These are phyloP conservation scores for Phaeosphaeria sp. DNA, from an alignment of 2,329 filamentous ascomycete genomes.

Conservation along the genomic window DNA sequence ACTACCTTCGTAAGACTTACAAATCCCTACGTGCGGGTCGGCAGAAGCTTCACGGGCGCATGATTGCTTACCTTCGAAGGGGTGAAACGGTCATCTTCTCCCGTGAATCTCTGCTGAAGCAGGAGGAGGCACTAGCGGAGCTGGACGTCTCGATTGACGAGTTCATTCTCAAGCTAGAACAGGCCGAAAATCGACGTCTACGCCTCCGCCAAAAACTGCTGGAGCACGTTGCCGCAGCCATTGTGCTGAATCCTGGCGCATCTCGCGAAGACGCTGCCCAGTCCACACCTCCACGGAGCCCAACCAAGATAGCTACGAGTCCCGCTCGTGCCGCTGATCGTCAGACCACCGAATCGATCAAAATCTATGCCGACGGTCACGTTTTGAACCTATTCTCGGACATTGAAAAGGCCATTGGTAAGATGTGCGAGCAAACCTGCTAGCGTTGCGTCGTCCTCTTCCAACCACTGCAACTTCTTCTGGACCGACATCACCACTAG, in stretches of 20 bases:
- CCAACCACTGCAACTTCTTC: constrained; percentile 7
- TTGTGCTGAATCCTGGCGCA: constrained; percentile 43
- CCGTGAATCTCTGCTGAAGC: constrained; percentile 76
- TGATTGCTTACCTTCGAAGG: constrained; percentile 77
- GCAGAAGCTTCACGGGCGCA: constrained; percentile 76
- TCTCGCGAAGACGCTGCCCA: constrained; percentile 36
- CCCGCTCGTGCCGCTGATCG: constrained; percentile 40
- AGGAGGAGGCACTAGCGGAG: constrained; percentile 79
- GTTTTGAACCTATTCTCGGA: constrained; percentile 51
- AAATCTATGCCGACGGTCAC: constrained; percentile 52
- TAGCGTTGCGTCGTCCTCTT: constrained; percentile 23
- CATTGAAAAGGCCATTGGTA: constrained; percentile 51
- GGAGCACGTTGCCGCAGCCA: constrained; percentile 78
- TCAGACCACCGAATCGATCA: constrained; percentile 51
- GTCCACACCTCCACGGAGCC: constrained; percentile 48
- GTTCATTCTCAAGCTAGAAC: constrained; percentile 80
- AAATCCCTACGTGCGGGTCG: constrained; percentile 76
- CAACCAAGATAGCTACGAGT: constrained; percentile 43
- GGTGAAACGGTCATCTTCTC: constrained; percentile 75
- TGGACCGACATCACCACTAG: constrained; percentile 11
- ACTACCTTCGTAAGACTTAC: constrained; percentile 79
- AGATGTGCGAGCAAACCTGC: constrained; percentile 51
- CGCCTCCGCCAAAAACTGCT: constrained; percentile 80
- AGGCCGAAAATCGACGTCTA: constrained; percentile 77
- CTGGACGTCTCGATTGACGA: constrained; percentile 80